These are phyloP conservation scores for Suhomyces bolitotheri DNA, from an alignment of 1,139 yeast genomes.

Conservation along the genomic window DNA sequence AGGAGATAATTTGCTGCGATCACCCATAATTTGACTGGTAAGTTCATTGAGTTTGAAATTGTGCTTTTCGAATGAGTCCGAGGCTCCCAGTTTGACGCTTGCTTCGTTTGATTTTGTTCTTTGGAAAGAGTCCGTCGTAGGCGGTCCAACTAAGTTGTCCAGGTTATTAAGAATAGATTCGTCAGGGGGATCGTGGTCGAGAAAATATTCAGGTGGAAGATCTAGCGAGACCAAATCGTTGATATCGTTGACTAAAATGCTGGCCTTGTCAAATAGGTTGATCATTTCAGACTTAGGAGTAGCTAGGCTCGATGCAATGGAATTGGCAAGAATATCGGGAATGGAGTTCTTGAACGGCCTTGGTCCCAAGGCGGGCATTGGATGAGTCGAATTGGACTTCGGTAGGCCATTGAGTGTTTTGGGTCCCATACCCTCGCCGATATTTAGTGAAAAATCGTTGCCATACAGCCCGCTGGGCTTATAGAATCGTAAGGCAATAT, in stretches of 20 bases:
- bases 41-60: constrained; percentile 12
- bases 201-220: constrained; percentile 5
- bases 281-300: constrained; percentile 19
- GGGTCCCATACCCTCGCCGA: background rate
- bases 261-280: constrained; percentile 50
- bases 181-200: background rate
- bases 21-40: constrained; percentile 9
- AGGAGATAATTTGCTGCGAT: constrained; percentile 3
- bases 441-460: constrained; percentile 1
- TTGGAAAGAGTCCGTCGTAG: background rate
- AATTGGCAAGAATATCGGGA: constrained; percentile 26
- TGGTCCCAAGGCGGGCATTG: background rate
- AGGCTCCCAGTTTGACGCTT: constrained; percentile 8
- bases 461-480: constrained; percentile 7
- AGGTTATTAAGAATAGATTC: background rate
- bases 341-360: background rate
- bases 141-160: background rate
- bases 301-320: constrained; percentile 16
- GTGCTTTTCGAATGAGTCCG: constrained; percentile 12
- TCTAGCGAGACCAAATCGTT: constrained; percentile 36
- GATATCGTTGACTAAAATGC: constrained; percentile 50
- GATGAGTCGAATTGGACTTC: background rate
- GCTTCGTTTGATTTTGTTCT: constrained; percentile 1
- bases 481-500: constrained; percentile 8
- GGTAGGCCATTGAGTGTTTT: background rate